phyloP scores from a whole-genome alignment of 2,329 filamentous ascomycete species.

The Hymenotorrendiella dingleyae region DNA sequence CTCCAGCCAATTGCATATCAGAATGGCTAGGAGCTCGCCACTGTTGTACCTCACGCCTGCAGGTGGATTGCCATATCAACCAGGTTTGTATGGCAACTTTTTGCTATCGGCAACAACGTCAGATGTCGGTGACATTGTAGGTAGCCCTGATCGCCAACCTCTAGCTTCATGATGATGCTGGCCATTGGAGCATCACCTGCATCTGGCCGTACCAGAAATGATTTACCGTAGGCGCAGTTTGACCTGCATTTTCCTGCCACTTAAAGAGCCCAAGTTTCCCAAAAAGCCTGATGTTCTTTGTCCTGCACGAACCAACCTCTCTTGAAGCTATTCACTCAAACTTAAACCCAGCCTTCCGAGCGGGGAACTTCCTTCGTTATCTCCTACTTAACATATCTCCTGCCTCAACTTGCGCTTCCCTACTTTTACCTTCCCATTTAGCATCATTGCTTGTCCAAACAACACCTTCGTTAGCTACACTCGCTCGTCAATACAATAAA shows the following conservation, averaged over 20 bases:
- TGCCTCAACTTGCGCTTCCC: conserved; percentile 10
- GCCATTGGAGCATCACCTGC: too few species aligned
- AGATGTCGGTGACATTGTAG: conserved; percentile 1
- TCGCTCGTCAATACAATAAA: conserved; percentile 9
- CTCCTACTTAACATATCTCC: conserved; percentile 34
- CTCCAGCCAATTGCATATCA: too few species aligned
- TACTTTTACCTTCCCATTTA: conserved; percentile 5
- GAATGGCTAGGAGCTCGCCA: background rate
- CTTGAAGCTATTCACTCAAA: conserved; percentile 9
- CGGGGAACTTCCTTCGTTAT: conserved; percentile 38
- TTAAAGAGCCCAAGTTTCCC: conserved; percentile 20
- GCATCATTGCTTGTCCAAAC: too few species aligned
- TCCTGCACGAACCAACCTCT: conserved; percentile 22
- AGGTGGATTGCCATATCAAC: conserved; percentile 13
- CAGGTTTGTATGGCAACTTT: conserved; percentile 11
- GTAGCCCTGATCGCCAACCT: background rate
- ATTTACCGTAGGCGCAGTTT: conserved; percentile 1
- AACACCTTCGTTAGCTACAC: conserved; percentile 1
- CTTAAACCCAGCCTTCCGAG: conserved; percentile 20
- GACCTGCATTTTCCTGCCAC: conserved; percentile 3
- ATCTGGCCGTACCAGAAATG: background rate
- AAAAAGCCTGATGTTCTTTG: conserved; percentile 13
- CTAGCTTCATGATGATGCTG: too few species aligned
- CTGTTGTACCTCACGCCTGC: background rate
- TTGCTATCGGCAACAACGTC: conserved; percentile 8